These are phyloP conservation scores for Candida gigantensis DNA, from an alignment of 1,139 yeast genomes.

Conservation along the genomic window DNA sequence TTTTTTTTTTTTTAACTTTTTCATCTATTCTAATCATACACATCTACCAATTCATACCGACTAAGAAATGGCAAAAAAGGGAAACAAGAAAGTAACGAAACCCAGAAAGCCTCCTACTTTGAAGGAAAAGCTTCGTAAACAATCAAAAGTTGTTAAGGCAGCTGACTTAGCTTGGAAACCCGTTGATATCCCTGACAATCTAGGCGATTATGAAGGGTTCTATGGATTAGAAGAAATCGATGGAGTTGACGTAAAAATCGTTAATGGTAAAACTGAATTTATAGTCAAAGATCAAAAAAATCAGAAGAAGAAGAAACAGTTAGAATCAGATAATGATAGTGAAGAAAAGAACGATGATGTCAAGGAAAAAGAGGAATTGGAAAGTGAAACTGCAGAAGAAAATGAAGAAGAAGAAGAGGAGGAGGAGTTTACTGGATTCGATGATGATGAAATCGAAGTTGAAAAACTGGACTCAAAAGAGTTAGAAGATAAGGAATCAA, in stretches of 20 bases:
- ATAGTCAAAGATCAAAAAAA: slow-evolving; percentile 46
- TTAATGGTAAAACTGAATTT: slow-evolving; percentile 66
- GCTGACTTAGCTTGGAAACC: slow-evolving; percentile 71
- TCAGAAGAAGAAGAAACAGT: slow-evolving; percentile 12
- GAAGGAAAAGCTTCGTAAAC: slow-evolving; percentile 33
- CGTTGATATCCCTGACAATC: slow-evolving; percentile 78
- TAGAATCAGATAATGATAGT: slow-evolving; percentile 17
- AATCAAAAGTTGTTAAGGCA: slow-evolving; percentile 48
- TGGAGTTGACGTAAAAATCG: slow-evolving; percentile 78
- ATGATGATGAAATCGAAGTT: slow-evolving; percentile 24
- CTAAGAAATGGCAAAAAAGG: slow-evolving; percentile 9
- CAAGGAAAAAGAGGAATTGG: slow-evolving; percentile 16
- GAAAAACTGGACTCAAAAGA: no score
- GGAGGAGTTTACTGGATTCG: slow-evolving; percentile 29
- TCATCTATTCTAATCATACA: background rate
- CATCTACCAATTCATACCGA: background rate
- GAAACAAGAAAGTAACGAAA: slow-evolving; percentile 13
- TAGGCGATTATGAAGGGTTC: slow-evolving; percentile 87
- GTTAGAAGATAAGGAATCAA: slow-evolving; percentile 11
- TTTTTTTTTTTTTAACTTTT: slow-evolving; percentile 5
- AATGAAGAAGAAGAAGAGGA: slow-evolving; percentile 17
- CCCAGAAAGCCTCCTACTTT: slow-evolving; percentile 27
- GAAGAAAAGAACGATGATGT: slow-evolving; percentile 15
- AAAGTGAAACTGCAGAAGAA: slow-evolving; percentile 12
- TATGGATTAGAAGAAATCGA: slow-evolving; percentile 93